Percentiles rank a stretch among this genome's conserved stretches.
Evolutionary conservation across 371 early-diverging fungal genomes (phyloP).

Genomic region (Mortierella sp.): DNA sequence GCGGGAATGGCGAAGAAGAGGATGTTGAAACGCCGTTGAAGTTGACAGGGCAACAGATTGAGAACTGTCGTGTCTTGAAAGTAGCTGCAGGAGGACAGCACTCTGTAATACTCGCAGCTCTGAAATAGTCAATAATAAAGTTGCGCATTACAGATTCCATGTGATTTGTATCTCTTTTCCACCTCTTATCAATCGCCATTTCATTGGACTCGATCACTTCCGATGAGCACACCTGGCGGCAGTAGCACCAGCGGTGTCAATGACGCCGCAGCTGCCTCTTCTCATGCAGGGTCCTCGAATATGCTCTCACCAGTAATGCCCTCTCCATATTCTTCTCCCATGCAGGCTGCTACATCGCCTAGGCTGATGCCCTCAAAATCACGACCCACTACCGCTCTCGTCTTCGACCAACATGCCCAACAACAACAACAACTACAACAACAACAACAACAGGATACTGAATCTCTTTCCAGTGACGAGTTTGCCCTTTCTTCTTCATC

Average conservation of each 20-base stretch:
- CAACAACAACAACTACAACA: slow-evolving; percentile 14
- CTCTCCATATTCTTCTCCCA: slow-evolving; percentile 26
- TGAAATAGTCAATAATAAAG: neutral
- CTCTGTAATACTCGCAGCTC: slow-evolving; percentile 68
- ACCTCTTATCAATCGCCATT: neutral
- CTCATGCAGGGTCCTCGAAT: neutral
- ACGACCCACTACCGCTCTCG: slow-evolving; percentile 46
- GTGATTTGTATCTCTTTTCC: neutral
- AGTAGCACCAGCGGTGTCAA: neutral
- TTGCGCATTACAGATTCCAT: neutral
- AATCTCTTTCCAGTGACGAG: slow-evolving; percentile 48
- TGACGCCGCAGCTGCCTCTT: neutral
- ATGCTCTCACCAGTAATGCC: slow-evolving; percentile 32
- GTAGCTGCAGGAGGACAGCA: slow-evolving; percentile 86
- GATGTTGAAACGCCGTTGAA: slow-evolving; percentile 60
- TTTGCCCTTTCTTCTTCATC: slow-evolving; percentile 35
- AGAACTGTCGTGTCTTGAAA: slow-evolving; percentile 60
- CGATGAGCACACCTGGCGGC: slow-evolving; percentile 14
- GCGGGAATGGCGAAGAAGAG: slow-evolving; percentile 83
- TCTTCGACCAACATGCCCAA: slow-evolving; percentile 36
- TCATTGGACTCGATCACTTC: neutral
- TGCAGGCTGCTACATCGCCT: slow-evolving; percentile 53
- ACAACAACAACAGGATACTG: slow-evolving; percentile 36
- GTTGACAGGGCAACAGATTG: slow-evolving; percentile 49
- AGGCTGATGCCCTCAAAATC: slow-evolving; percentile 54